A percentile compares a stretch with the other conserved stretches of the same genome.
These are phyloP conservation scores for Flaveria floridana DNA, from an alignment of 140 eudicot genomes.

Conservation along the genomic window DNA sequence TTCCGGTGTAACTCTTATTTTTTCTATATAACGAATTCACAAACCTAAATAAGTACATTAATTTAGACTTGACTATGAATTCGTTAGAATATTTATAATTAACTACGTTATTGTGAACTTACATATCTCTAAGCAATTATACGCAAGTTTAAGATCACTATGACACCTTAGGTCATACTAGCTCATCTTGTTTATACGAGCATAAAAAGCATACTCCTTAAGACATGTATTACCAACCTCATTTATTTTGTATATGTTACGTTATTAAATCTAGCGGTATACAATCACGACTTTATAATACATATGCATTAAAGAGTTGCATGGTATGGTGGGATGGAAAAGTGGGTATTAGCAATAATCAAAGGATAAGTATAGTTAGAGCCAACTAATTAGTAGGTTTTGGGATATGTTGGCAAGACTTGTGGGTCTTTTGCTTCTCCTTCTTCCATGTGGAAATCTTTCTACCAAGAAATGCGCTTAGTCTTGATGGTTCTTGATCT, in stretches of 20 bases:
- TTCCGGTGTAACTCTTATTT: too few species aligned
- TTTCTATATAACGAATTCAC: too few species aligned
- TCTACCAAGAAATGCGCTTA: neutral
- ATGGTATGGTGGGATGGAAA: slow-evolving; percentile 1
- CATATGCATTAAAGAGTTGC: slow-evolving; percentile 10
- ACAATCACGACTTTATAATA: neutral
- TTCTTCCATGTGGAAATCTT: neutral
- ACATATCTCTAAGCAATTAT: neutral
- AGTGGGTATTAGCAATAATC: slow-evolving; percentile 1
- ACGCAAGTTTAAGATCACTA: neutral
- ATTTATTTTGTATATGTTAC: neutral
- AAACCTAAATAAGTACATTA: neutral
- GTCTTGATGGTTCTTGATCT: neutral
- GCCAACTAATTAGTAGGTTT: slow-evolving; percentile 2
- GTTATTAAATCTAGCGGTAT: neutral
- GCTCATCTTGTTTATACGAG: neutral
- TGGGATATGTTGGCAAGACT: neutral
- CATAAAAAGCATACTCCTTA: neutral
- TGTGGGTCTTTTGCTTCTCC: neutral
- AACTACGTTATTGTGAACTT: neutral
- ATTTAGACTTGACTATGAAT: neutral
- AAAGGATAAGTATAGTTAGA: neutral
- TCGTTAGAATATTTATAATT: neutral
- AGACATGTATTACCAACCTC: neutral
- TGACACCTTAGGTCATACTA: neutral